These are phyloP conservation scores for Aegilops umbellulata DNA, from an alignment of 176 grass and related monocot genomes.

Conservation along the genomic window DNA sequence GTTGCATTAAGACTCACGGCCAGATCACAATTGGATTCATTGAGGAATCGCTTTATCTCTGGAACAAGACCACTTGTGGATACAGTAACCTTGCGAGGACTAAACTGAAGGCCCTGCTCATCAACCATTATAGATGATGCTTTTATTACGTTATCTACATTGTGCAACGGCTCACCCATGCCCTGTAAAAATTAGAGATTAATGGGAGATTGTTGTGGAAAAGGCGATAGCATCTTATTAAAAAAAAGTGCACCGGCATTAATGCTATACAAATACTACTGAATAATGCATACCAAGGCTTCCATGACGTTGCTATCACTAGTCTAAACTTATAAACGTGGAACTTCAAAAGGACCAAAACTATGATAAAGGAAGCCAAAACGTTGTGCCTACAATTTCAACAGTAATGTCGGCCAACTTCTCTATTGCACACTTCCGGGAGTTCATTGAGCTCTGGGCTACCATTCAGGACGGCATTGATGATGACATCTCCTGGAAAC, in stretches of 20 bases:
- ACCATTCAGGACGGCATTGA: too few species aligned
- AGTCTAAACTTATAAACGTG: not conserved
- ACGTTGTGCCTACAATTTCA: slow-evolving; percentile 11
- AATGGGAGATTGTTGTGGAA: not conserved
- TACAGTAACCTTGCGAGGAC: slow-evolving; percentile 80
- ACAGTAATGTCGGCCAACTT: too few species aligned
- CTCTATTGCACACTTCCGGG: too few species aligned
- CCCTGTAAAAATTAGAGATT: slow-evolving; percentile 50
- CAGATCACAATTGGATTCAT: slow-evolving; percentile 70
- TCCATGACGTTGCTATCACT: not conserved
- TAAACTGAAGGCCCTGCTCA: slow-evolving; percentile 94
- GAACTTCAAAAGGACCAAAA: not conserved
- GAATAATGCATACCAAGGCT: not conserved
- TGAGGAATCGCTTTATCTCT: slow-evolving; percentile 82
- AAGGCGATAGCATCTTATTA: not conserved
- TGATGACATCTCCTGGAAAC: too few species aligned
- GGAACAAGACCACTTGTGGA: slow-evolving; percentile 94
- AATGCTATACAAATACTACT: not conserved
- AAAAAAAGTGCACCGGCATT: slow-evolving; percentile 11
- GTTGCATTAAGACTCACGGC: slow-evolving; percentile 97
- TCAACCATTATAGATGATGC: slow-evolving; percentile 85
- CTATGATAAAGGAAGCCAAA: slow-evolving; percentile 3
- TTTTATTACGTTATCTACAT: slow-evolving; percentile 91
- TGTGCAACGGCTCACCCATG: slow-evolving; percentile 93
- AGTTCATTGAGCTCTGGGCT: too few species aligned